Conservation (phyloP, 2,329 filamentous ascomycete genomes). For the Pseudogymnoascus destructans region DNA sequence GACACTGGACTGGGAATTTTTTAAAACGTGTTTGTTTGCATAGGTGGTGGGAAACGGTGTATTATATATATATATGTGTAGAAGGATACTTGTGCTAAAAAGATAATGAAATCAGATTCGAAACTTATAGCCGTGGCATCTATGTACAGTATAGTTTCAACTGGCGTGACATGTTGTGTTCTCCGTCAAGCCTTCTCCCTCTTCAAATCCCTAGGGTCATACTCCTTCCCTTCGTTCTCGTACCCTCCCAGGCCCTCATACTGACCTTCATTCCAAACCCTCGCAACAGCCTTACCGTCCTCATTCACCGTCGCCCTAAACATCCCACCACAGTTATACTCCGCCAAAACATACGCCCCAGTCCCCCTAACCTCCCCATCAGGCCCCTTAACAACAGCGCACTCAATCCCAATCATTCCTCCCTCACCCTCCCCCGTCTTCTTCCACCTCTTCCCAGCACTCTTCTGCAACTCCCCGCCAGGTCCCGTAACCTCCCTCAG, state of each 20-base stretch:
- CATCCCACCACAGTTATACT: conserved; percentile 82
- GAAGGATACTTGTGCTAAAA: conserved; percentile 4
- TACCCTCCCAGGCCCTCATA: conserved; percentile 23
- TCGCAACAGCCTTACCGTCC: conserved; percentile 41
- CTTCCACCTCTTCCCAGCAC: conserved; percentile 61
- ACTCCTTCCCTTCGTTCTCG: conserved; percentile 24
- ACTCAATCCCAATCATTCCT: conserved; percentile 73
- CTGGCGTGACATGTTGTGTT: background rate
- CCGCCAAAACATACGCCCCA: conserved; percentile 48
- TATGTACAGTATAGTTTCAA: background rate
- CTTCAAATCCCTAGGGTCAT: conserved; percentile 23
- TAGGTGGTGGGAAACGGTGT: conserved; percentile 5
- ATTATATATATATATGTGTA: conserved; percentile 6
- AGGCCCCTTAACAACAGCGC: conserved; percentile 34
- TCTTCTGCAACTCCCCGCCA: conserved; percentile 58
- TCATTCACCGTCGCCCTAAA: conserved; percentile 66
- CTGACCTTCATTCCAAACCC: conserved; percentile 36
- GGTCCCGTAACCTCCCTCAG: conserved; percentile 54
- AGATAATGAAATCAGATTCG: conserved; percentile 5
- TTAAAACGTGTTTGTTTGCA: conserved; percentile 6
- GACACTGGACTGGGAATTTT: conserved; percentile 3
- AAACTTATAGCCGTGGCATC: background rate
- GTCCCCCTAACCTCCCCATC: conserved; percentile 32
- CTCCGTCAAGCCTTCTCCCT: conserved; percentile 14
- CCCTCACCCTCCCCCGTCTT: conserved; percentile 67